Evolutionary conservation across 2,329 filamentous ascomycete genomes (phyloP).

Genomic region (Diaporthe citri): DNA sequence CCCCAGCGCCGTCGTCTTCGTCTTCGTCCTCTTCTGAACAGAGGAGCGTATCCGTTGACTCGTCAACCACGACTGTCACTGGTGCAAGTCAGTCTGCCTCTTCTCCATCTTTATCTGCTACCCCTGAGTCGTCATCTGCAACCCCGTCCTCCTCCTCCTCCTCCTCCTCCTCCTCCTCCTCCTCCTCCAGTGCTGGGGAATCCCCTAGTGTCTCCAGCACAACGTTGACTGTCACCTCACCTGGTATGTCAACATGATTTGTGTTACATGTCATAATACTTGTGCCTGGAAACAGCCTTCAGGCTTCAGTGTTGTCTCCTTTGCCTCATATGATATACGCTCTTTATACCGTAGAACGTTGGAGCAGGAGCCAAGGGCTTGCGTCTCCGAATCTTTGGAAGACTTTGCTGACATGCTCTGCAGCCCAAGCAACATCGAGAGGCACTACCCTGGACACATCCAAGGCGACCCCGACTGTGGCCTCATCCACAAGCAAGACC

Average conservation of each 20-base stretch:
- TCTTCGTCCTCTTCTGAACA: constrained; percentile 43
- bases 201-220: constrained; percentile 18
- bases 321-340: neutral
- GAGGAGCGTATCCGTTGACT: constrained; percentile 37
- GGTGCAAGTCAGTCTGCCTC: constrained; percentile 42
- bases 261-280: neutral
- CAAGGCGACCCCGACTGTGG: constrained; percentile 20
- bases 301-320: neutral
- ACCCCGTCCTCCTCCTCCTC: constrained; percentile 34
- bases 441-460: constrained; percentile 36
- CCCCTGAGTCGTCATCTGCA: neutral
- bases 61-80: constrained; percentile 36
- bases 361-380: neutral
- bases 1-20: constrained; percentile 25
- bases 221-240: constrained; percentile 27
- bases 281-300: neutral
- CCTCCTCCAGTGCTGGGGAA: neutral
- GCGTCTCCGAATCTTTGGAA: neutral
- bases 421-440: constrained; percentile 7
- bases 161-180: neutral
- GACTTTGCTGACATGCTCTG: neutral
- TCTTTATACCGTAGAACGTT: neutral
- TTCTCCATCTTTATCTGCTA: constrained; percentile 40
- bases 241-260: constrained; percentile 33
- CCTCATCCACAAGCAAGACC: constrained; percentile 29